These are phyloP conservation scores for Penstemon eatonii DNA, from an alignment of 257 asterid genomes.

Conservation along the genomic window DNA sequence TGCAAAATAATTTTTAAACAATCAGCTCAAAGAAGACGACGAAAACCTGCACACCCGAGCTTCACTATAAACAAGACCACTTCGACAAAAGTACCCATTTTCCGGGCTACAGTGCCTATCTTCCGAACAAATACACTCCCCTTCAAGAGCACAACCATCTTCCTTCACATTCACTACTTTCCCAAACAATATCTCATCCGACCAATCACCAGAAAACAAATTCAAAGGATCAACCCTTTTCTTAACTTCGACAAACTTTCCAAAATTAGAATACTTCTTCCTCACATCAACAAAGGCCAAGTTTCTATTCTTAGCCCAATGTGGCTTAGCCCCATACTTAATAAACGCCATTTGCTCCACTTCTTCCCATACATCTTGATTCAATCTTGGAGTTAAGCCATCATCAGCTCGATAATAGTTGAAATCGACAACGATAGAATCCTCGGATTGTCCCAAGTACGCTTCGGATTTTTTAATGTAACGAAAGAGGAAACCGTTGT, in stretches of 20 bases:
- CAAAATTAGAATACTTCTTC: conserved; percentile 48
- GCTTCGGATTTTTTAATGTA: conserved; percentile 57
- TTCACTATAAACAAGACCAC: conserved; percentile 58
- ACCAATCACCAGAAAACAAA: conserved; percentile 58
- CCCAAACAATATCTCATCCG: conserved; percentile 54
- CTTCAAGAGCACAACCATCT: conserved; percentile 85
- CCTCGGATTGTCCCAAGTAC: conserved; percentile 58
- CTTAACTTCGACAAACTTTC: conserved; percentile 49
- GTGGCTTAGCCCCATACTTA: conserved; percentile 67
- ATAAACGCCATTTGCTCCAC: conserved; percentile 84
- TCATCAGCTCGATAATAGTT: conserved; percentile 69
- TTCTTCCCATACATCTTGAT: conserved; percentile 76
- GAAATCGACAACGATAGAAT: conserved; percentile 63
- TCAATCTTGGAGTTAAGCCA: conserved; percentile 48
- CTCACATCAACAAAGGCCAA: conserved; percentile 49
- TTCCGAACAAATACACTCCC: conserved; percentile 63
- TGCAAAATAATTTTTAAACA: background rate
- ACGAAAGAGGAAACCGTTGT: conserved; percentile 76
- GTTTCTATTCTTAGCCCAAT: conserved; percentile 84
- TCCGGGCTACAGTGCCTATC: conserved; percentile 78
- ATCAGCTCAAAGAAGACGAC: conserved; percentile 24
- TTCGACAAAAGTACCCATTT: conserved; percentile 56
- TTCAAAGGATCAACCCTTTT: conserved; percentile 49
- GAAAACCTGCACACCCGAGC: conserved; percentile 68
- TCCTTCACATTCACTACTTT: conserved; percentile 9